A percentile compares a stretch with the other conserved stretches of the same genome.
phyloP scores from a whole-genome alignment of 2,329 filamentous ascomycete species.

The Nigrograna mackinnonii region DNA sequence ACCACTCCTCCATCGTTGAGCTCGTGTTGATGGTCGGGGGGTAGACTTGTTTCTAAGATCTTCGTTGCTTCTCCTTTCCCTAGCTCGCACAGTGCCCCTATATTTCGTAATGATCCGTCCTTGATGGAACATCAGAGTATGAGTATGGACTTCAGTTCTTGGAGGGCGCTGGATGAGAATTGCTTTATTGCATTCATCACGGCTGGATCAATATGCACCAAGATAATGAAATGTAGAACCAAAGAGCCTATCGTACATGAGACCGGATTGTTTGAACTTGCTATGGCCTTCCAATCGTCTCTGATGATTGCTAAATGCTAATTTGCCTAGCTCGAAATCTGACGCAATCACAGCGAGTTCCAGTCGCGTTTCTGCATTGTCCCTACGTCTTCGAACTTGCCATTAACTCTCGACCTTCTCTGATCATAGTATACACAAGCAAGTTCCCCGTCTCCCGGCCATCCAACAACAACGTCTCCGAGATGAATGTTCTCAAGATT shows the following conservation, averaged over 20 bases:
- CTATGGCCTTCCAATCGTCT: background rate
- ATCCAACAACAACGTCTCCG: slow-evolving; percentile 4
- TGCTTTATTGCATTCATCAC: background rate
- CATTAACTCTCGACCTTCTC: slow-evolving; percentile 1
- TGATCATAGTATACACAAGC: slow-evolving; percentile 3
- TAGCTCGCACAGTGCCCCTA: no score
- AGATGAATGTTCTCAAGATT: slow-evolving; percentile 2
- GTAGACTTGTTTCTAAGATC: no score
- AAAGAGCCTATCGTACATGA: slow-evolving; percentile 1
- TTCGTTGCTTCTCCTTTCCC: no score
- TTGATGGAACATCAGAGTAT: slow-evolving; percentile 1
- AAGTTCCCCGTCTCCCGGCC: slow-evolving; percentile 2
- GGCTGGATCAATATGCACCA: background rate
- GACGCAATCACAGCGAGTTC: slow-evolving; percentile 2
- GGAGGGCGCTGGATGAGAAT: slow-evolving; percentile 1
- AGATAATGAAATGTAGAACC: background rate
- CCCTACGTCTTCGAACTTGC: background rate
- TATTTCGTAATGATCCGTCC: no score
- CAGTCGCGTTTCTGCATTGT: slow-evolving; percentile 4
- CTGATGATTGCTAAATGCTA: slow-evolving; percentile 1
- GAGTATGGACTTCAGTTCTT: background rate
- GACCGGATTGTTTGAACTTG: slow-evolving; percentile 1
- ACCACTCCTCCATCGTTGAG: slow-evolving; percentile 2
- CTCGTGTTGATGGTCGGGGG: background rate
- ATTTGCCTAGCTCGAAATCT: slow-evolving; percentile 2